Percentiles rank a stretch among this genome's conserved stretches.
Conservation (phyloP, 1,284 basidiomycete species). For the Anthracocystis panici-leucophaei region DNA sequence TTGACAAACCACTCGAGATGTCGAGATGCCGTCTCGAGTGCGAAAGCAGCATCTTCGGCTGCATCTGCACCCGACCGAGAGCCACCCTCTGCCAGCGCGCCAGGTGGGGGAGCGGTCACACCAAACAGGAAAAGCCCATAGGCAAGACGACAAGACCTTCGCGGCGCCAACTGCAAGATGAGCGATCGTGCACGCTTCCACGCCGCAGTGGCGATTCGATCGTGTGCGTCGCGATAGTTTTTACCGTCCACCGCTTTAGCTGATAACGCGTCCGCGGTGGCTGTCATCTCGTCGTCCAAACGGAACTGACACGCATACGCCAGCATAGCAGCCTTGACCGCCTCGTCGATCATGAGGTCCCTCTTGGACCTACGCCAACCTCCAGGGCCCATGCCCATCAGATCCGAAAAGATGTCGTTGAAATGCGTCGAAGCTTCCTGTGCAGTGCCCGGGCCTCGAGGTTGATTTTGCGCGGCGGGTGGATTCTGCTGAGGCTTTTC, state of each 20-base stretch:
- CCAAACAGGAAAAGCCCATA: slow-evolving; percentile 52
- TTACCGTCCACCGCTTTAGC: slow-evolving; percentile 32
- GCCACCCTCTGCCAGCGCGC: slow-evolving; percentile 43
- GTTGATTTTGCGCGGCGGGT: neutral
- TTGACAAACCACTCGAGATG: slow-evolving; percentile 53
- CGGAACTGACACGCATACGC: slow-evolving; percentile 55
- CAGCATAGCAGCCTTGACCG: slow-evolving; percentile 53
- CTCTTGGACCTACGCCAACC: slow-evolving; percentile 48
- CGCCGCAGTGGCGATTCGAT: slow-evolving; percentile 49
- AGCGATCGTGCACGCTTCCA: slow-evolving; percentile 49
- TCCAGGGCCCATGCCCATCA: slow-evolving; percentile 42
- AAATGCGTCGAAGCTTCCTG: slow-evolving; percentile 42
- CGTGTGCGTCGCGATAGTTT: slow-evolving; percentile 47
- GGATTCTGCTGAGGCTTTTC: slow-evolving; percentile 35
- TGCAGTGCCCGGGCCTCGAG: slow-evolving; percentile 10
- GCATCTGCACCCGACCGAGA: slow-evolving; percentile 40
- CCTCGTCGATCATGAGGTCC: slow-evolving; percentile 51
- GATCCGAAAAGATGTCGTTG: slow-evolving; percentile 28
- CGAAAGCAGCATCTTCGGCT: slow-evolving; percentile 50
- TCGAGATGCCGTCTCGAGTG: slow-evolving; percentile 45
- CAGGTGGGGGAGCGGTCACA: slow-evolving; percentile 47
- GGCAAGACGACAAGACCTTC: slow-evolving; percentile 40
- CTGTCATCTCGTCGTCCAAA: slow-evolving; percentile 48
- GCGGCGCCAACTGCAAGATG: slow-evolving; percentile 47
- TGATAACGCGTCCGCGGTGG: slow-evolving; percentile 31